Conservation (phyloP, 345 rosid genomes). For the Populus deltoides region DNA sequence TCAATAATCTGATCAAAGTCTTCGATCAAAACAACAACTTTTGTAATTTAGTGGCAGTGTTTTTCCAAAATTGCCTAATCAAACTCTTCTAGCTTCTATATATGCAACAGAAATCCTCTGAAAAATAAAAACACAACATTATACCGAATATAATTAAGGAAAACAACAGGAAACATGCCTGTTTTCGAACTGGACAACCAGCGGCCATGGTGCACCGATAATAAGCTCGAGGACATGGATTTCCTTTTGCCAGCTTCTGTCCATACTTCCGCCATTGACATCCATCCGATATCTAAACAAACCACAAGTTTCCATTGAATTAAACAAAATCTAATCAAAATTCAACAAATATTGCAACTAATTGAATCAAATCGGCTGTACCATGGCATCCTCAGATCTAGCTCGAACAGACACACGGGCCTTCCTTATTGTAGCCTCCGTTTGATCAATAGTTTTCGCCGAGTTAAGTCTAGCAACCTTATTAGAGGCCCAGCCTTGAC, state of each 20-base stretch:
- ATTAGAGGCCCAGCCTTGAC: conserved; percentile 35
- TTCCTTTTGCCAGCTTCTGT: conserved; percentile 79
- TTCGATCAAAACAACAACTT: background rate
- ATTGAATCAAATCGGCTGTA: background rate
- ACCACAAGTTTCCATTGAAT: background rate
- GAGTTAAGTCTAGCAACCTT: conserved; percentile 49
- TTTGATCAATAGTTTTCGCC: conserved; percentile 46
- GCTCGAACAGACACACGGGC: conserved; percentile 70
- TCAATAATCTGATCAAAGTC: background rate
- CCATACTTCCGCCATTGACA: conserved; percentile 84
- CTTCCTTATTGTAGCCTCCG: conserved; percentile 68
- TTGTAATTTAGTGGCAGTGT: background rate
- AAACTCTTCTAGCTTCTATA: background rate
- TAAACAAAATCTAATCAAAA: background rate
- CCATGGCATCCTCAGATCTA: conserved; percentile 47
- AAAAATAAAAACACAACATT: background rate
- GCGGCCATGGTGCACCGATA: conserved; percentile 79
- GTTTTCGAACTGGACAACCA: conserved; percentile 79
- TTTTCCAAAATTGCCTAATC: background rate
- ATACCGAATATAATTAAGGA: background rate
- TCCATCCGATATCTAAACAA: conserved; percentile 58
- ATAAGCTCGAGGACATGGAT: conserved; percentile 78
- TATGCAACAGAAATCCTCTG: background rate
- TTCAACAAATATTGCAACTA: background rate
- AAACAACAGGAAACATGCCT: conserved; percentile 28